Percentiles rank a stretch among this genome's conserved stretches.
These are phyloP conservation scores for Erythrophleum fordii DNA, from an alignment of 306 rosid species.

Conservation along the genomic window DNA sequence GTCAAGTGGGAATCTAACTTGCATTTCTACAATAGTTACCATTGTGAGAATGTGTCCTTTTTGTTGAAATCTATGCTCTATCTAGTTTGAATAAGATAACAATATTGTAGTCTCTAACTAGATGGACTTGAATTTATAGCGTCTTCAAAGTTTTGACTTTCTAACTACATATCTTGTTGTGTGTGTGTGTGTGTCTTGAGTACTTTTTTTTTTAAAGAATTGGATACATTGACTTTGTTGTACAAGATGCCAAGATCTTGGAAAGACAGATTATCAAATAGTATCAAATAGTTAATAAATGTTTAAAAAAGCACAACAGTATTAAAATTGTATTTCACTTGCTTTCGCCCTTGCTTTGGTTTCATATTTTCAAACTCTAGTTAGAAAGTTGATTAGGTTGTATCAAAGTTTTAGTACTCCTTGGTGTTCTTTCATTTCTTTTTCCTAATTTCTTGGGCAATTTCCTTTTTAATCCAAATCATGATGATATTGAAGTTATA, in stretches of 20 bases:
- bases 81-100: conserved; percentile 36
- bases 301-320: too few species aligned
- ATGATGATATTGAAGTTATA: too few species aligned
- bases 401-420: too few species aligned
- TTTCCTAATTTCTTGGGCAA: too few species aligned
- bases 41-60: neutral
- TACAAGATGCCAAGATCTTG: conserved; percentile 31
- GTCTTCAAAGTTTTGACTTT: conserved; percentile 34
- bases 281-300: too few species aligned
- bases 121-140: conserved; percentile 37
- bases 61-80: conserved; percentile 15
- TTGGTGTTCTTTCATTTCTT: too few species aligned
- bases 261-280: conserved; percentile 31
- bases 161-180: neutral
- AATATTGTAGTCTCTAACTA: conserved; percentile 32
- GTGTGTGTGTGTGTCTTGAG: conserved; percentile 32
- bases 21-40: conserved; percentile 2
- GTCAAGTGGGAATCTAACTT: neutral
- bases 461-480: too few species aligned
- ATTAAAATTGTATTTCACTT: too few species aligned
- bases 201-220: conserved; percentile 32
- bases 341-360: too few species aligned
- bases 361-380: too few species aligned
- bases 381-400: too few species aligned
- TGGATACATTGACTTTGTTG: conserved; percentile 37